A percentile compares a stretch with the other conserved stretches of the same genome.
These are phyloP conservation scores for Prinsepia uniflora DNA, from an alignment of 306 rosid species.

Conservation along the genomic window DNA sequence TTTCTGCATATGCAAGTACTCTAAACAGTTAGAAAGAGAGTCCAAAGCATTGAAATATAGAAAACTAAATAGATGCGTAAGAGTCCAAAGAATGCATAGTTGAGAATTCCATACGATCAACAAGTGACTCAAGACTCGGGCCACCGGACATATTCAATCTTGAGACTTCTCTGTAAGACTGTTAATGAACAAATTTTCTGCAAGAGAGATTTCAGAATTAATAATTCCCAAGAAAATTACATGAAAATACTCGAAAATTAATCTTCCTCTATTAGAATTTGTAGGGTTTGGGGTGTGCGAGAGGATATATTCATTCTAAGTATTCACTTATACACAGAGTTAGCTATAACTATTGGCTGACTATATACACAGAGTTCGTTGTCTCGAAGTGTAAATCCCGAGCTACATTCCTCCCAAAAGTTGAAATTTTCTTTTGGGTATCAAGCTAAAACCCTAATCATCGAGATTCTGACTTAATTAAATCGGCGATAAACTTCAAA, in stretches of 20 bases:
- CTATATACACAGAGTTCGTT: too few species aligned
- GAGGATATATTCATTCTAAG: neutral
- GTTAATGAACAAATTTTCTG: constrained; percentile 11
- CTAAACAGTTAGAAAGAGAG: neutral
- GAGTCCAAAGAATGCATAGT: neutral
- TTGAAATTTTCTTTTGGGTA: too few species aligned
- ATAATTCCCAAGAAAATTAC: neutral
- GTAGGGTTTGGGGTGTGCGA: neutral
- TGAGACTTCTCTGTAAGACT: constrained; percentile 7
- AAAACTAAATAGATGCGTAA: neutral
- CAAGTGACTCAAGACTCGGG: constrained; percentile 53
- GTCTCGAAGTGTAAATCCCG: too few species aligned
- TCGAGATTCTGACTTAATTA: too few species aligned
- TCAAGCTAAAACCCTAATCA: too few species aligned
- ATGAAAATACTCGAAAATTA: neutral
- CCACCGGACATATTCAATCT: constrained; percentile 38
- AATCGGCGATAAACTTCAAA: too few species aligned
- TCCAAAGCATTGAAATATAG: neutral
- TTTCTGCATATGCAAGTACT: constrained; percentile 45
- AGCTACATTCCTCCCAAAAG: too few species aligned
- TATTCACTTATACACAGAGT: too few species aligned
- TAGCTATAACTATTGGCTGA: too few species aligned
- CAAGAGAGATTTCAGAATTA: constrained; percentile 8
- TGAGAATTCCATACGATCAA: constrained; percentile 38
- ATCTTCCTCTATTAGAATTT: neutral